Percentiles rank a stretch among this genome's conserved stretches.
Conservation (phyloP, 164 flowering plant species). For the Aristolochia fimbriata region DNA sequence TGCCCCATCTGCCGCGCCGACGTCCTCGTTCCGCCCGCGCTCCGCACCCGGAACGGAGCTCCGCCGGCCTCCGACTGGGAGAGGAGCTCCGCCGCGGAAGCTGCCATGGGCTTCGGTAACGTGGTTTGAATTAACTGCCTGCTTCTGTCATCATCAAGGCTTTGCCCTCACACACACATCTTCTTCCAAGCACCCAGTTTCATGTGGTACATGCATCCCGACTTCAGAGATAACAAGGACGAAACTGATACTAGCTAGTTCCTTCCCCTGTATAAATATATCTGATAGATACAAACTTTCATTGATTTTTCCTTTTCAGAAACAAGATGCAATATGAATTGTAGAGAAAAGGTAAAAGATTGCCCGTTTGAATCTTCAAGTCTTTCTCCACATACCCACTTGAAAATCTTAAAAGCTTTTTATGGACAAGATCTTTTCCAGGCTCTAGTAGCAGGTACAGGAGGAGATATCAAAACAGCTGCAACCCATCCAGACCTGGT, state of each 20-base stretch:
- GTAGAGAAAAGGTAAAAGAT: too few relatives aligned
- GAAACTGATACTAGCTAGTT: background rate
- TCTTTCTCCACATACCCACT: too few relatives aligned
- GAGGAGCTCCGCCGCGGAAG: background rate
- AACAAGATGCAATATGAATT: too few relatives aligned
- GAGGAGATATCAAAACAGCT: background rate
- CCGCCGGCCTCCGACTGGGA: too few relatives aligned
- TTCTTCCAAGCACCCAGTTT: too few relatives aligned
- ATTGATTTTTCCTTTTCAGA: too few relatives aligned
- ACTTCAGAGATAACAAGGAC: background rate
- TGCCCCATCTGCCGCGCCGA: slow-evolving; percentile 62
- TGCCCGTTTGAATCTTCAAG: too few relatives aligned
- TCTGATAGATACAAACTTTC: too few relatives aligned
- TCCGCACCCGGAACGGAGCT: background rate
- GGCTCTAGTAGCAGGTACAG: background rate
- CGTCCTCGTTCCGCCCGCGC: background rate
- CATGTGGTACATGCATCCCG: background rate
- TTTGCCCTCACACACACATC: too few relatives aligned
- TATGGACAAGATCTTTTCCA: background rate
- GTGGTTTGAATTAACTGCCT: slow-evolving; percentile 1
- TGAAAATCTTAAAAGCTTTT: background rate
- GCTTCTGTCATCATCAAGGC: background rate
- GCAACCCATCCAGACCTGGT: background rate
- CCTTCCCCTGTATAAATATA: too few relatives aligned
- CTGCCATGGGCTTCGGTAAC: background rate